Conservation (phyloP, 345 rosid genomes). For the Stellera chamaejasme region DNA sequence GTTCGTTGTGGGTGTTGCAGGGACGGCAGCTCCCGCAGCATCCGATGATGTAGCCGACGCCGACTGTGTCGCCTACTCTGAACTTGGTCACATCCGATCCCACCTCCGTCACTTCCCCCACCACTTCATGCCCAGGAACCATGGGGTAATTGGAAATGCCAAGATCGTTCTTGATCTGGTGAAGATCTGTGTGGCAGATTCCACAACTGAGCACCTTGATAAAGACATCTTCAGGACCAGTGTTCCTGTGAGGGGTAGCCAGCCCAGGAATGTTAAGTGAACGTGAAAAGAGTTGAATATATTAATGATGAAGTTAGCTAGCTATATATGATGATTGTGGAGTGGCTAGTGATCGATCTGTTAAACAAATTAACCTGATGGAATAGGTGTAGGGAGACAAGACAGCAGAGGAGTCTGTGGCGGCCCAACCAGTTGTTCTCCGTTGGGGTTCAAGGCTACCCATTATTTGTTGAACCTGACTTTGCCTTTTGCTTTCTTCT, state of each 20-base stretch:
- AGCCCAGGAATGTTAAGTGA: not conserved
- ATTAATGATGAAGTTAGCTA: not conserved
- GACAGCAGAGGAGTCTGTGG: constrained; percentile 60
- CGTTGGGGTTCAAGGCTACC: constrained; percentile 34
- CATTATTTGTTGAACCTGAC: constrained; percentile 22
- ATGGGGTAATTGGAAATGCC: constrained; percentile 63
- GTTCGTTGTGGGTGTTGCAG: constrained; percentile 48
- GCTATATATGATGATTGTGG: not conserved
- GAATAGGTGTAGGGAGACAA: constrained; percentile 56
- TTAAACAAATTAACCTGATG: constrained; percentile 36
- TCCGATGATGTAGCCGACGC: constrained; percentile 53
- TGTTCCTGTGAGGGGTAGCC: too few species aligned
- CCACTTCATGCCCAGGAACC: constrained; percentile 86
- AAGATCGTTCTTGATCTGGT: constrained; percentile 53
- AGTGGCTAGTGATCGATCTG: not conserved
- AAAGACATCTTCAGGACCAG: constrained; percentile 64
- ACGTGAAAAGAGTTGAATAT: not conserved
- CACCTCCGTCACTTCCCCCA: constrained; percentile 64
- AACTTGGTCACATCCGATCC: constrained; percentile 50
- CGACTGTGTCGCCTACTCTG: constrained; percentile 42
- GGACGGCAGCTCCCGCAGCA: constrained; percentile 43
- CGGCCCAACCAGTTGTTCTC: constrained; percentile 65
- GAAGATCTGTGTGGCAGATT: constrained; percentile 71
- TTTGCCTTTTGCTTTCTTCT: not conserved
- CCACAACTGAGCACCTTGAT: constrained; percentile 59